Base-by-base conservation (phyloP, 2,329 filamentous ascomycete genomes). In the Pseudocercospora ulei region DNA sequence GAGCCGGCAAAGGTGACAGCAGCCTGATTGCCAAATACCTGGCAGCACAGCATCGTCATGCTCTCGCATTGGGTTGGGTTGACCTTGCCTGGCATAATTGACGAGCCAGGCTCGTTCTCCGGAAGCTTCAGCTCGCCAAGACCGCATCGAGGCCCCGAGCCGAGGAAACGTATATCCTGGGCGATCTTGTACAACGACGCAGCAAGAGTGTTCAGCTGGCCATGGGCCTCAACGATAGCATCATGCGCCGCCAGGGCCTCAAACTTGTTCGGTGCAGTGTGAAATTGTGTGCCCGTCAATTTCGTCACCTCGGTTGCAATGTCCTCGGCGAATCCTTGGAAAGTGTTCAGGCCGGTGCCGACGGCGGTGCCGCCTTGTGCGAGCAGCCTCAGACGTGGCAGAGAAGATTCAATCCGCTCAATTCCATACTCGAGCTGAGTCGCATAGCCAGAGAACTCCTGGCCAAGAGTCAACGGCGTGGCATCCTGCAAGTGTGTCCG, bases 21-120 rank as follows among this genome's bases (percentile, higher is more conserved):
- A 38, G 86, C 81, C 62, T 96, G 79, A 73, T 98, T 98, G 59
- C 90, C 90, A 75, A 96, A 94, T 47, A 98, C 88, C 67, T 98
- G 90, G 12, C 84, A 78, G 70, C 88, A 95, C 45, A 96, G 72
- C 90, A 98, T 98, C 55, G 90, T 96, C 63, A 98, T 70, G 46
- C 86, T 83, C 72, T 98, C 90, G 67, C 86, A 94, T 69, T 98
- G 90, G 19, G 90, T 98, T 19, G 90, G 90, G 72, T 98, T 98
- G 62, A 98, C 90, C 72, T 98, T 98, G 59, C 90, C 90, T 28
- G 90, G 90, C 90, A 98, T 98, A 71, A 98, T 96, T 55, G 83
- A 92, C 59, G 82, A 90, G 49, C 88, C 88, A 20, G 90, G 90
- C 71, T 98, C 90, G 69, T 98, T 98, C 71, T 98, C 90, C 16